Evolutionary conservation across 1,139 yeast species (phyloP).

Genomic region (Zygoascus meyerae): DNA sequence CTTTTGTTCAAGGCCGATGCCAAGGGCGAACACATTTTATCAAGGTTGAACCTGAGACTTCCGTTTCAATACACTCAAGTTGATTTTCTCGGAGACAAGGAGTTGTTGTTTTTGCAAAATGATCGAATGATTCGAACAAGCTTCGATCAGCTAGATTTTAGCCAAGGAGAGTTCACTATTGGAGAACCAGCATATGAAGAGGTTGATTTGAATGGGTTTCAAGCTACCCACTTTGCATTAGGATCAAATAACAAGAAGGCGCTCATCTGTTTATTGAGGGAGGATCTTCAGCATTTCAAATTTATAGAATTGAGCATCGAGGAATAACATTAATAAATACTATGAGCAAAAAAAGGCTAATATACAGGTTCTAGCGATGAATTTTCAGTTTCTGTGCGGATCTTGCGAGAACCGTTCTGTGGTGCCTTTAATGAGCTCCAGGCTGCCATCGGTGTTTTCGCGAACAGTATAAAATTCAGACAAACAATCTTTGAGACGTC

Average conservation of each 20-base stretch:
- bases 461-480: conserved; percentile 14
- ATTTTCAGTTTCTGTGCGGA: too few relatives aligned
- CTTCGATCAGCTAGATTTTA: conserved; percentile 7
- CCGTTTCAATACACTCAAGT: conserved; percentile 12
- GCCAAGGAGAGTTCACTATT: background rate
- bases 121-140: conserved; percentile 9
- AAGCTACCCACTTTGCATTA: conserved; percentile 12
- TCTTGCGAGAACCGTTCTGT: too few relatives aligned
- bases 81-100: conserved; percentile 20
- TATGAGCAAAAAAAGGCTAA: background rate
- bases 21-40: background rate
- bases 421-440: conserved; percentile 2
- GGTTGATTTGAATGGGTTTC: background rate
- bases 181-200: conserved; percentile 1
- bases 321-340: conserved; percentile 14
- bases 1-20: background rate
- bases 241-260: conserved; percentile 19
- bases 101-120: conserved; percentile 13
- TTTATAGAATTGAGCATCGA: conserved; percentile 23
- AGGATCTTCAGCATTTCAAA: conserved; percentile 20
- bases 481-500: conserved; percentile 18
- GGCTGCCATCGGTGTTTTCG: conserved; percentile 8
- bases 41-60: too few relatives aligned
- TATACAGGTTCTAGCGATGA: background rate
- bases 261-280: conserved; percentile 22